Percentiles rank a stretch among this genome's conserved stretches.
These are phyloP conservation scores for Acorus calamus DNA, from an alignment of 106 monocot species.

Conservation along the genomic window DNA sequence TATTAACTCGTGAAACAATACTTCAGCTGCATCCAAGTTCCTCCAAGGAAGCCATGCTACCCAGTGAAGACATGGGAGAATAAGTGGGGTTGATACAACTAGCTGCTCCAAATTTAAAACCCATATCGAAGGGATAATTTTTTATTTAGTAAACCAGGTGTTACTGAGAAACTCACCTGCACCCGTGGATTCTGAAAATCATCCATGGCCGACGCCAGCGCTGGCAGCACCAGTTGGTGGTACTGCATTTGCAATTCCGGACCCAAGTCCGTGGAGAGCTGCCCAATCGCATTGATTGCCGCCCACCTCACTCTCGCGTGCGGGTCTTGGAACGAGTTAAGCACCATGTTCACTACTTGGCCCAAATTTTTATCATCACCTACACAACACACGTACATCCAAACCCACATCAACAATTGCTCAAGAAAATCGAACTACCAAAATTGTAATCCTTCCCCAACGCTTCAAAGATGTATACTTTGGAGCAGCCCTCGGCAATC, in stretches of 20 bases:
- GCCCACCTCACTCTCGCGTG: constrained; percentile 94
- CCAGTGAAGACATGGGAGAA: too few species aligned
- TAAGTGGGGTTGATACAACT: too few species aligned
- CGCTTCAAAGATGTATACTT: constrained; percentile 27
- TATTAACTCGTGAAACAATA: too few species aligned
- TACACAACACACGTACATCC: constrained; percentile 1
- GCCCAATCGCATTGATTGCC: constrained; percentile 90
- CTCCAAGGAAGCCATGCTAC: too few species aligned
- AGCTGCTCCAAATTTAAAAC: too few species aligned
- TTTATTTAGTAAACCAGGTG: too few species aligned
- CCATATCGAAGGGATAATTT: too few species aligned
- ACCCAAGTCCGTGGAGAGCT: constrained; percentile 89
- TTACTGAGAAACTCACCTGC: constrained; percentile 40
- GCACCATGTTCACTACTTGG: constrained; percentile 80
- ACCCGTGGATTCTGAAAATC: constrained; percentile 97
- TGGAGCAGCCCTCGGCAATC: constrained; percentile 94
- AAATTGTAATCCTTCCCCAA: too few species aligned
- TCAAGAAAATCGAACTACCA: too few species aligned
- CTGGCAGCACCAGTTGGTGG: constrained; percentile 74
- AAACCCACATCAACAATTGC: too few species aligned
- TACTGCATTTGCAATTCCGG: constrained; percentile 84
- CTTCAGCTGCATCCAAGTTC: too few species aligned
- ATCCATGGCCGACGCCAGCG: constrained; percentile 87
- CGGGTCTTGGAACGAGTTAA: constrained; percentile 77
- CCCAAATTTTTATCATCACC: constrained; percentile 97